Evolutionary conservation across 2,329 filamentous ascomycete species (phyloP).

Genomic region (Dichotomopilus funicola): DNA sequence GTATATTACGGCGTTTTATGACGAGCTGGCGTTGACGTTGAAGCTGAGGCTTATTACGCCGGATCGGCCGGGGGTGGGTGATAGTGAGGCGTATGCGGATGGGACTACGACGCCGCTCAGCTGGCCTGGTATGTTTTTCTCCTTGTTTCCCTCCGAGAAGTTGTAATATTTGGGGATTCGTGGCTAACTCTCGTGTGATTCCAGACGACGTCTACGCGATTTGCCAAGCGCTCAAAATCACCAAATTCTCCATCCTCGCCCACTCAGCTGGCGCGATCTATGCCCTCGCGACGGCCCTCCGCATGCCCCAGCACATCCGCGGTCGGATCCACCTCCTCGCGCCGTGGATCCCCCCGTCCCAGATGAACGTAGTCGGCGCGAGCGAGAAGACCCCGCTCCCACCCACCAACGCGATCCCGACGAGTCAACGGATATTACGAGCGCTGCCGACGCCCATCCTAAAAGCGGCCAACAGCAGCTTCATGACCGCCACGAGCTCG

Average conservation of each 20-base stretch:
- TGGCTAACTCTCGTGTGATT: not conserved
- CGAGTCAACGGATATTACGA: conserved; percentile 83
- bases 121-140: conserved; percentile 72
- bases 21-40: conserved; percentile 83
- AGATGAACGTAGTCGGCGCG: conserved; percentile 72
- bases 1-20: conserved; percentile 95
- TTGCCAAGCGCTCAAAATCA: conserved; percentile 85
- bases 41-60: conserved; percentile 88
- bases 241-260: conserved; percentile 90
- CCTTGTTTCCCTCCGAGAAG: not conserved
- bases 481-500: conserved; percentile 86
- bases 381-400: conserved; percentile 61
- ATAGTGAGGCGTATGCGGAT: conserved; percentile 78
- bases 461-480: conserved; percentile 90
- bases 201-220: conserved; percentile 82
- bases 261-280: conserved; percentile 98
- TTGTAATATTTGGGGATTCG: not conserved
- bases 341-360: conserved; percentile 94
- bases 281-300: conserved; percentile 85
- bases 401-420: conserved; percentile 79
- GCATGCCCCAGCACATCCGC: conserved; percentile 92
- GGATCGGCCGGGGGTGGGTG: conserved; percentile 88
- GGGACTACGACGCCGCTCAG: conserved; percentile 78
- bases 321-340: conserved; percentile 91
- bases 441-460: conserved; percentile 85